Conservation (phyloP, 371 early-diverging fungal species). For the Capillidium heterosporum region DNA sequence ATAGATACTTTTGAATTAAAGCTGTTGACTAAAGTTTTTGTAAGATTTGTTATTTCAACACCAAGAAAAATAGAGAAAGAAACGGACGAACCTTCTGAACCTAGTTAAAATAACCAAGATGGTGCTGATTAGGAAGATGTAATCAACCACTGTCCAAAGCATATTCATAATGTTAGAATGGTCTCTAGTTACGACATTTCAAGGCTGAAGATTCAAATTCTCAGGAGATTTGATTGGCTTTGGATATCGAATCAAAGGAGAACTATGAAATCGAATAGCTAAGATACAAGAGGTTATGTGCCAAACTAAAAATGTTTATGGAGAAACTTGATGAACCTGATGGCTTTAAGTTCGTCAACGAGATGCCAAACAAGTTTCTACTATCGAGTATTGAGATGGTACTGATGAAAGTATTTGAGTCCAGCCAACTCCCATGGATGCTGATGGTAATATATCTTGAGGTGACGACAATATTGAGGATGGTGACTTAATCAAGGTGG, state of each 20-base stretch:
- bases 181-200: constrained; percentile 47
- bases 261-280: too few species aligned
- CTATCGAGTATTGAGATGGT: too few species aligned
- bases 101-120: constrained; percentile 20
- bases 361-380: too few species aligned
- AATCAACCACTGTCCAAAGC: too few species aligned
- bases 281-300: too few species aligned
- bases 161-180: too few species aligned
- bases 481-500: too few species aligned
- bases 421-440: constrained; percentile 13
- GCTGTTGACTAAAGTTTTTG: constrained; percentile 8
- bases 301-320: too few species aligned
- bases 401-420: neutral
- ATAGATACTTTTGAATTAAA: too few species aligned
- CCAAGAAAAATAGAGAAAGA: constrained; percentile 74
- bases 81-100: constrained; percentile 75
- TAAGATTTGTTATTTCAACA: constrained; percentile 66
- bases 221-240: constrained; percentile 91
- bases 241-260: constrained; percentile 43
- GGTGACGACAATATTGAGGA: constrained; percentile 9
- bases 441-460: constrained; percentile 23
- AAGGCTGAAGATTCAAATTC: constrained; percentile 90
- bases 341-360: too few species aligned
- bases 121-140: constrained; percentile 12
- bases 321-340: constrained; percentile 6